Percentiles rank a stretch among this genome's conserved stretches.
phyloP scores from a whole-genome alignment of 208 protist species.

The Strigomonas galati region DNA sequence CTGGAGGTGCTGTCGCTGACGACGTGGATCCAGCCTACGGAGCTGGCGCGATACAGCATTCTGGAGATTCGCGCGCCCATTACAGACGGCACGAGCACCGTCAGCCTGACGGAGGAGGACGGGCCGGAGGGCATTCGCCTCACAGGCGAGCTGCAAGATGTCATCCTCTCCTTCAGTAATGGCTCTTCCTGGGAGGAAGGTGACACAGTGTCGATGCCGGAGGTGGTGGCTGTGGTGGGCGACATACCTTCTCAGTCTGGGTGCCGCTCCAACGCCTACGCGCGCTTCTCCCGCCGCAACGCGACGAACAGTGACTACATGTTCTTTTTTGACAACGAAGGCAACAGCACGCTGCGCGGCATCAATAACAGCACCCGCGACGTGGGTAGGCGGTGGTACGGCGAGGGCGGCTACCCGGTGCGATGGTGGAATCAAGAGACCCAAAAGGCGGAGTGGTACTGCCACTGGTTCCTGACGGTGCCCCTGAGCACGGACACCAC shows the following conservation, averaged over 20 bases:
- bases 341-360: neutral
- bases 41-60: conserved; percentile 5
- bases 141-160: neutral
- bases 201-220: too few relatives aligned
- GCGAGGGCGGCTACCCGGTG: neutral
- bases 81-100: neutral
- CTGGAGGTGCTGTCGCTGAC: conserved; percentile 22
- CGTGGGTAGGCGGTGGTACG: conserved; percentile 9
- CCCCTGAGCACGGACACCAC: too few relatives aligned
- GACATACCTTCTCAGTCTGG: too few relatives aligned
- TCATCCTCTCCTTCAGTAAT: neutral
- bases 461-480: too few relatives aligned
- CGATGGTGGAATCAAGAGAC: too few relatives aligned
- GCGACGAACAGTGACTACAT: neutral
- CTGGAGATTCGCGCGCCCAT: conserved; percentile 9
- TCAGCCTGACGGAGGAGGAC: neutral
- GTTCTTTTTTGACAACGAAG: neutral
- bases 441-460: too few relatives aligned
- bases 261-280: neutral
- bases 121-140: neutral
- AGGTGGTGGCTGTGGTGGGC: too few relatives aligned
- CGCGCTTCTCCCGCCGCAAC: too few relatives aligned
- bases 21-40: neutral
- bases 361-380: neutral
- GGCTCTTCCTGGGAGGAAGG: too few relatives aligned